Evolutionary conservation across 192 early-diverging fungal genomes (phyloP).

Genomic region (Cladochytrium replicatum): DNA sequence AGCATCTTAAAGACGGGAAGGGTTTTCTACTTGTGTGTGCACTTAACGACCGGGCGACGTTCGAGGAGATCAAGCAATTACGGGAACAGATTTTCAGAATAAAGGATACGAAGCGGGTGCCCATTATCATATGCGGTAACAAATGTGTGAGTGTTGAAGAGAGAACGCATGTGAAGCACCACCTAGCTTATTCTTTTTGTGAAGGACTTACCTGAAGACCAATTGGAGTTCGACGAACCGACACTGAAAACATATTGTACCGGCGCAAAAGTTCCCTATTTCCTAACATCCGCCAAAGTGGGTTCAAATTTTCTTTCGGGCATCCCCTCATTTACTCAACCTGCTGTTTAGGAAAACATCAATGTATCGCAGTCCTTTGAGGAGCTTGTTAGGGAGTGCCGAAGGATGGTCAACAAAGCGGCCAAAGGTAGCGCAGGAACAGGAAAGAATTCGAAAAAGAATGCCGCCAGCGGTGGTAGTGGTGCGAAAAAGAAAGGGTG

Average conservation of each 20-base stretch:
- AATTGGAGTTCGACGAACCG: conserved; percentile 32
- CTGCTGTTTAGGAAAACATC: conserved; percentile 33
- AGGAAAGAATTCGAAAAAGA: no score
- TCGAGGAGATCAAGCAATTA: conserved; percentile 50
- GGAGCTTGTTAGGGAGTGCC: conserved; percentile 42
- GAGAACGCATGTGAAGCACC: not conserved
- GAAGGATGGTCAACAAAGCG: conserved; percentile 18
- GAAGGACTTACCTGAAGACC: conserved; percentile 41
- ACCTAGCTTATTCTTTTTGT: not conserved
- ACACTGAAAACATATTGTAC: conserved; percentile 22
- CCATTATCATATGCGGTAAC: conserved; percentile 46
- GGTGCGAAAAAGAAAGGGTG: no score
- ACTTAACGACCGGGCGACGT: conserved; percentile 33
- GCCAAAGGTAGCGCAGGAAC: no score
- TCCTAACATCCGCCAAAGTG: conserved; percentile 49
- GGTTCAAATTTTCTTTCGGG: not conserved
- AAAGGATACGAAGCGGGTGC: conserved; percentile 45
- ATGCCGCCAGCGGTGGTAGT: no score
- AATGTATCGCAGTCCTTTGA: conserved; percentile 47
- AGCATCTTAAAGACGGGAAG: conserved; percentile 43
- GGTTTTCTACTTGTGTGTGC: conserved; percentile 52
- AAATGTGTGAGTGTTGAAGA: conserved; percentile 38
- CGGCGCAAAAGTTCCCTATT: conserved; percentile 37
- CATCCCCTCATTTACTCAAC: not conserved
- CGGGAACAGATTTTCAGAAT: conserved; percentile 45